These are phyloP conservation scores for Tilletia walkeri DNA, from an alignment of 1,284 basidiomycete genomes.

Conservation along the genomic window DNA sequence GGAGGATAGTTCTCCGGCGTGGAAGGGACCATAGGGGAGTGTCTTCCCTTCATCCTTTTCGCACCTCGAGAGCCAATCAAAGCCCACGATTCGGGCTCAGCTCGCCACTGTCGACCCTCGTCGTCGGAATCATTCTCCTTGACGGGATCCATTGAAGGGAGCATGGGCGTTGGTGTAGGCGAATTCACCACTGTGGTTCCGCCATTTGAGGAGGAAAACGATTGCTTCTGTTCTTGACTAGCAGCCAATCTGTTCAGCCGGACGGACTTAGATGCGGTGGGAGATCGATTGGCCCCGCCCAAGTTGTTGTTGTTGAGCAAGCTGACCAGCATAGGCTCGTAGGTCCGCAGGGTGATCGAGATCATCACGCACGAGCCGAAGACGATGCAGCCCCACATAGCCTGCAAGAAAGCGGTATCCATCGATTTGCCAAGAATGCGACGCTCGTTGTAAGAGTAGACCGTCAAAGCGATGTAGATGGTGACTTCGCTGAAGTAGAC, in stretches of 20 bases:
- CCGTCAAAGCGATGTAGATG: constrained; percentile 2
- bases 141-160: background rate
- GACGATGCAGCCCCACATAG: background rate
- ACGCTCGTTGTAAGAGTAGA: background rate
- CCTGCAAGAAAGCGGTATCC: constrained; percentile 2
- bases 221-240: background rate
- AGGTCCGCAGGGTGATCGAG: constrained; percentile 5
- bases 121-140: background rate
- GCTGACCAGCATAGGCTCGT: constrained; percentile 9
- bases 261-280: background rate
- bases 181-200: background rate
- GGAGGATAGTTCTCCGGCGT: too few species aligned
- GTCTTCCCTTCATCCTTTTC: background rate
- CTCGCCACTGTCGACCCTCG: background rate
- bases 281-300: background rate
- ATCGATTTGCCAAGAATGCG: background rate
- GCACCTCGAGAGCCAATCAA: background rate
- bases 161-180: background rate
- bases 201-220: background rate
- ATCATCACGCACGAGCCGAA: background rate
- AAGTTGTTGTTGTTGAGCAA: background rate
- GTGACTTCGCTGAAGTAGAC: constrained; percentile 10
- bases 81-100: background rate
- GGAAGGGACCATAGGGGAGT: background rate
- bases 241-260: background rate